Evolutionary conservation across 768 basidiomycete genomes (phyloP).

Genomic region (Lyophyllum decastes): DNA sequence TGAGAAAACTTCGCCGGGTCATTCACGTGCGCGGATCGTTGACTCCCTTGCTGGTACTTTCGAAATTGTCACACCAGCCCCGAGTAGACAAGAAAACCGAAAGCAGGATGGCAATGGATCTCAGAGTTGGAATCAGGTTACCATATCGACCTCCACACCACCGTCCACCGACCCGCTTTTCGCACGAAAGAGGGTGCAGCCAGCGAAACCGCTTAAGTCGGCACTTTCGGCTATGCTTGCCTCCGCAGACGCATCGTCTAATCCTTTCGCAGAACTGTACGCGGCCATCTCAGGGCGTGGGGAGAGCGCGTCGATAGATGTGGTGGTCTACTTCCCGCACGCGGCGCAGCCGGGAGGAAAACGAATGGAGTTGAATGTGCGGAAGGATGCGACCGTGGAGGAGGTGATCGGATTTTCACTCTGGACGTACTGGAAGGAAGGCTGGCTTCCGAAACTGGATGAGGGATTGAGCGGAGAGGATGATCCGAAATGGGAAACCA

Average conservation of each 20-base stretch:
- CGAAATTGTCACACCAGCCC: slow-evolving; percentile 53
- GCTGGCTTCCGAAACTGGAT: slow-evolving; percentile 75
- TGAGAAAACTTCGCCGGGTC: slow-evolving; percentile 25
- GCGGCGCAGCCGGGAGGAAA: slow-evolving; percentile 61
- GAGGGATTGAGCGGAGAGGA: slow-evolving; percentile 61
- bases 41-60: slow-evolving; percentile 46
- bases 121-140: slow-evolving; percentile 15
- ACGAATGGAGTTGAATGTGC: slow-evolving; percentile 71
- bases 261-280: slow-evolving; percentile 89
- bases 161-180: slow-evolving; percentile 43
- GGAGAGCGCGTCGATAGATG: slow-evolving; percentile 58
- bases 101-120: slow-evolving; percentile 16
- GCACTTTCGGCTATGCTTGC: slow-evolving; percentile 77
- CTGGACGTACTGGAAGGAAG: slow-evolving; percentile 93
- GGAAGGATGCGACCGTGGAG: slow-evolving; percentile 89
- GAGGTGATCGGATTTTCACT: slow-evolving; percentile 94
- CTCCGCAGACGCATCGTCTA: slow-evolving; percentile 62
- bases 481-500: slow-evolving; percentile 58
- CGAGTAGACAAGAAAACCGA: slow-evolving; percentile 18
- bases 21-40: slow-evolving; percentile 12
- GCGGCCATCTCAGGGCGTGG: slow-evolving; percentile 81
- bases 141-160: slow-evolving; percentile 19
- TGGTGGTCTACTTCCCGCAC: slow-evolving; percentile 86
- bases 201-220: slow-evolving; percentile 51
- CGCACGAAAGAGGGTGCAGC: slow-evolving; percentile 48